Base-by-base conservation (phyloP, 108 stramenopile species). In the Schizochytrium sp. region DNA sequence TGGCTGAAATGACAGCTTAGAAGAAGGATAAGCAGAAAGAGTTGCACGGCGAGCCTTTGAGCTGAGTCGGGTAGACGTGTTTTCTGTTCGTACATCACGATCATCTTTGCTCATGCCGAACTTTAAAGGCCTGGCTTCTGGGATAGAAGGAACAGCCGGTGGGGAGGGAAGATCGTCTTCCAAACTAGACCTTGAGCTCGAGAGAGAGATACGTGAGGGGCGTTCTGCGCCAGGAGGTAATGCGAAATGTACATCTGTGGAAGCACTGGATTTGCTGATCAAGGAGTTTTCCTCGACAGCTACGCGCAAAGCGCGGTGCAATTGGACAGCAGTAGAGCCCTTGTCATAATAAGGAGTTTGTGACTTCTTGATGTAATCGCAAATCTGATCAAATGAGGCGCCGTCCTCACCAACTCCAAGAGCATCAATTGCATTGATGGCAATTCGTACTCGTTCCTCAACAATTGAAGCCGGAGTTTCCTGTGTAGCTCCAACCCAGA, bases 401-500 rank as follows among this genome's bases (percentile, higher is more conserved):
- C 76, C 76, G 38, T 83, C n/a, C 4, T 83, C 76, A 5, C 76
- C 76, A 17, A 38, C 76, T 10, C 40, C 50, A 42, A 83, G 76
- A 2, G 76, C 76, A 38, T 17, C 50, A 42, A 83, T 83, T n/a
- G 76, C 76, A 40, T 83, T 83, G 50, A 83, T 53, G 12, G 76
- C 76, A 40, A 83, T 83, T 0, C 76, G 76, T 5, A 83, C 40
- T 17, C 76, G 76, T 28, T 83, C 76, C 15, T 83, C 76, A 38
- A 83, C 76, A 40, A 83, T 83, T 8, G 64, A 69, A 8, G 64
- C 64, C 64, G 64, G 64, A 44, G 64, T 69, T 15, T 83, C 76
- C 28, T 83, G 50, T 56, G 76, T 53, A 50, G 76, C 76, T 17
- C 76, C 76, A 5, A 55, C 76, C 50, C 53, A 83, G 47, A 55